A percentile compares a stretch with the other conserved stretches of the same genome.
phyloP scores from a whole-genome alignment of 2,329 filamentous ascomycete species.

The Trichocomaceae sp. region DNA sequence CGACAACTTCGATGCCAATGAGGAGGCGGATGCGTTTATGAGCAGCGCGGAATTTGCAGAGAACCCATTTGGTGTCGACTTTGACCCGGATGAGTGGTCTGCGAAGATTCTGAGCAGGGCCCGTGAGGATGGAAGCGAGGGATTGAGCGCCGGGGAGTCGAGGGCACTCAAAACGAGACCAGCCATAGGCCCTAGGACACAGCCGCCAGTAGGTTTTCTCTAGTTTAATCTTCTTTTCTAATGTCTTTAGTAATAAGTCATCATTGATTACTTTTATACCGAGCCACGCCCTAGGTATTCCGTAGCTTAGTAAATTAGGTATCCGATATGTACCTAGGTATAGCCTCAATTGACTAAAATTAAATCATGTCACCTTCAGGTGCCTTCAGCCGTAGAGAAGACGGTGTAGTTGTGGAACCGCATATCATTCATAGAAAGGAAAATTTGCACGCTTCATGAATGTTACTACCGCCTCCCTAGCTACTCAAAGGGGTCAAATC shows the following conservation, averaged over 20 bases:
- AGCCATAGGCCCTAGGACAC: background rate
- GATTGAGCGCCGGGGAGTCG: slow-evolving; percentile 17
- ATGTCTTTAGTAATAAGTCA: no score
- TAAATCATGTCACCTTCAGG: no score
- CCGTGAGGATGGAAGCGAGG: slow-evolving; percentile 3
- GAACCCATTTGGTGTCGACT: slow-evolving; percentile 42
- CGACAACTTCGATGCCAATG: slow-evolving; percentile 36
- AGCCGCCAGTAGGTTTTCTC: background rate
- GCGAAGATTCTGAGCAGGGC: slow-evolving; percentile 19
- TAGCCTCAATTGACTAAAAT: no score
- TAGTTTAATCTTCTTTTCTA: background rate
- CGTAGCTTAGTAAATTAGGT: no score
- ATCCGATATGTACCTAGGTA: no score
- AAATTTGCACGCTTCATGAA: no score
- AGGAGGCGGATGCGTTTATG: slow-evolving; percentile 40
- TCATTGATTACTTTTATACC: background rate
- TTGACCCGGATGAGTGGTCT: slow-evolving; percentile 38
- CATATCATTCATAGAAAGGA: no score
- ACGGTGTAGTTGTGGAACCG: no score
- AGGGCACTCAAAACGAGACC: slow-evolving; percentile 16
- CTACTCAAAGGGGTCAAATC: no score
- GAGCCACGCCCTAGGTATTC: no score
- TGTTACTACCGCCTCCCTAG: no score
- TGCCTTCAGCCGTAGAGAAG: no score
- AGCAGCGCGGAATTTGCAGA: slow-evolving; percentile 26